Evolutionary conservation across 257 asterid species (phyloP).

Genomic region (Paraleonurus japonicus): DNA sequence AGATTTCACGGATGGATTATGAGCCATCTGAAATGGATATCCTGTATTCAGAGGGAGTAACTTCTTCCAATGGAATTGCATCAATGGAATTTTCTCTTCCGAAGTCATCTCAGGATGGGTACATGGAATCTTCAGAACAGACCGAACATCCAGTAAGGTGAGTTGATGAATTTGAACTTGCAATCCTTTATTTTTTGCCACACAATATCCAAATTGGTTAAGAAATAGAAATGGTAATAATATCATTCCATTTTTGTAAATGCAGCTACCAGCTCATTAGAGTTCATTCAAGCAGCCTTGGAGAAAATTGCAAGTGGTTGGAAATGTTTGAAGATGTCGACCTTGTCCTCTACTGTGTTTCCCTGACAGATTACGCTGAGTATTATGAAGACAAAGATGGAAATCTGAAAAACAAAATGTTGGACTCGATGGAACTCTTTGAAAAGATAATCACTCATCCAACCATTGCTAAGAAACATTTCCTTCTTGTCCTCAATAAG

Average conservation of each 20-base stretch:
- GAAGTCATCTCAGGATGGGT: conserved; percentile 48
- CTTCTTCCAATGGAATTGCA: conserved; percentile 76
- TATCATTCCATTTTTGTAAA: conserved; percentile 5
- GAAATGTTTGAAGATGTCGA: conserved; percentile 82
- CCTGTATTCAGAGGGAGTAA: conserved; percentile 74
- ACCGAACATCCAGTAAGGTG: conserved; percentile 50
- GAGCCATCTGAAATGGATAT: conserved; percentile 91
- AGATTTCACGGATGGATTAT: conserved; percentile 66
- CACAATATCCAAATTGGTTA: neutral
- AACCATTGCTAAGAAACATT: conserved; percentile 47
- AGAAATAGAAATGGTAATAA: neutral
- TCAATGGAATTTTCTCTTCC: conserved; percentile 74
- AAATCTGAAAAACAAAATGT: conserved; percentile 58
- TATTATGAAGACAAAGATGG: conserved; percentile 60
- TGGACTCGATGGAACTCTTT: conserved; percentile 57
- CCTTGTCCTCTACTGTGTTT: conserved; percentile 66
- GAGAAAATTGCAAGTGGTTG: conserved; percentile 85
- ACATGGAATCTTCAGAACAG: conserved; percentile 63
- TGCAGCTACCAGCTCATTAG: conserved; percentile 79
- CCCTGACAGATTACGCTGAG: conserved; percentile 72
- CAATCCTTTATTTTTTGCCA: neutral
- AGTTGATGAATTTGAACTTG: conserved; percentile 1
- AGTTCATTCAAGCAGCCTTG: conserved; percentile 64
- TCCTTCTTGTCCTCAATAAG: conserved; percentile 73
- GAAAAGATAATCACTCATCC: conserved; percentile 60